Base-by-base conservation (phyloP, 202 grass and related monocot genomes). In the Cymbopogon flexuosus region DNA sequence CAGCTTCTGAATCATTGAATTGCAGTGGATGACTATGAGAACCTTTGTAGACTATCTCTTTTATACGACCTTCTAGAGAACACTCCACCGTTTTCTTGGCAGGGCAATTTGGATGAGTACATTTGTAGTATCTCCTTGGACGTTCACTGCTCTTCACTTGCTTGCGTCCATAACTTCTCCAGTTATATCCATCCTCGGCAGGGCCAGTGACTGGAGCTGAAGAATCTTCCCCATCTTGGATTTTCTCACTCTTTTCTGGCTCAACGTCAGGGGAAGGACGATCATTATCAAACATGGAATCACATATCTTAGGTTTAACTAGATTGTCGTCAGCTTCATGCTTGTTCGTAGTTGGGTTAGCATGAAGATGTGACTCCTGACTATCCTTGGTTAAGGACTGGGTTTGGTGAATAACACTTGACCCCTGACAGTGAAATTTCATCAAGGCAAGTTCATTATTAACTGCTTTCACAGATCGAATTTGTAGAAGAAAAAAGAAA, bases 81-180 rank as follows among this genome's bases (percentile, higher is more conserved):
- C 59, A 73, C 81, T 94, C 92, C 10, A 94, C 94, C 79, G 89
- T 94, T 65, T 94, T 94, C 88, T 94, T 97, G n/a, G 91, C 88
- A 18, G 83, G 75, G 57, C 94, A 97, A 60, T 91, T 83, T 14
- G 69, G 77, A 35, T 85, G 85, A 46, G 84, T 94, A 78, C 94
- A 97, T 79, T 90, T 94, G 77, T 92, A 94, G 81, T 97, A 97
- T 68, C 88, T 97, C 31, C 86, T 89, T 12, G 91, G 94, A 64
- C 83, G 79, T 78, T 87, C 81, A 41, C 91, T 87, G n/a, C 71
- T 84, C 70, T 94, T 97, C 4, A 92, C 89, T 72, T 91, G 91
- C 75, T 90, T 94, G 36, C 94, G 79, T 68, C 89, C 94, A 62
- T 97, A 94, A 71, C 94, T 97, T 78, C 91, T 94, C 94, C 94